A percentile compares a stretch with the other conserved stretches of the same genome.
Evolutionary conservation across 371 early-diverging fungal genomes (phyloP).

Genomic region (Syncephalastrum sp.): DNA sequence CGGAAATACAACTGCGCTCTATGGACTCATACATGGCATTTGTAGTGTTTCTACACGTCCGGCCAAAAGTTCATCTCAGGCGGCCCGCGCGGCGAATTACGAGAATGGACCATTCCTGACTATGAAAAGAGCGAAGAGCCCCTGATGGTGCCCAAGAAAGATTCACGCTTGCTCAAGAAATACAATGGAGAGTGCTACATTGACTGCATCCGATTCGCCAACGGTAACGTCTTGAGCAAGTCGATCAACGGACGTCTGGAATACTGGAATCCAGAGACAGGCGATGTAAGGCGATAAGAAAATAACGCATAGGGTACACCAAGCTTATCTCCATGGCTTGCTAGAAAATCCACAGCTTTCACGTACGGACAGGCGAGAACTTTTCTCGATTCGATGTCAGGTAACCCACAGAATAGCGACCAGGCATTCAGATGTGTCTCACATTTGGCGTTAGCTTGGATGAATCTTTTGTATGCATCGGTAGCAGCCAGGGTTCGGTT

Average conservation of each 20-base stretch:
- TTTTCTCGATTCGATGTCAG: slow-evolving; percentile 47
- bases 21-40: not conserved
- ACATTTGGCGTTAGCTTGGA: slow-evolving; percentile 49
- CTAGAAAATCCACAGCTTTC: slow-evolving; percentile 30
- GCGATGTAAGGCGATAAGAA: slow-evolving; percentile 21
- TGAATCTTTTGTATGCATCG: slow-evolving; percentile 71
- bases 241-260: slow-evolving; percentile 75
- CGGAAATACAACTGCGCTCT: not conserved
- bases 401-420: slow-evolving; percentile 3
- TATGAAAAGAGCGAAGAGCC: slow-evolving; percentile 29
- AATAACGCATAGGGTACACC: not conserved
- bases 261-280: slow-evolving; percentile 63
- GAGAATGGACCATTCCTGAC: slow-evolving; percentile 58
- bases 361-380: slow-evolving; percentile 39
- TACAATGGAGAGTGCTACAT: slow-evolving; percentile 42
- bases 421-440: not conserved
- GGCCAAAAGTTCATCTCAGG: slow-evolving; percentile 61
- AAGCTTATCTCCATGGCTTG: not conserved
- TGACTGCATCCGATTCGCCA: slow-evolving; percentile 69
- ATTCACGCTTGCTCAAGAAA: slow-evolving; percentile 37
- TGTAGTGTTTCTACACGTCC: slow-evolving; percentile 59
- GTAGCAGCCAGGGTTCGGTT: slow-evolving; percentile 69
- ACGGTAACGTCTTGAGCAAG: slow-evolving; percentile 66
- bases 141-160: slow-evolving; percentile 26
- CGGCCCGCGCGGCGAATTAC: slow-evolving; percentile 53